These are phyloP conservation scores for Aurifilum marmelostoma DNA, from an alignment of 2,329 filamentous ascomycete species.

Conservation along the genomic window DNA sequence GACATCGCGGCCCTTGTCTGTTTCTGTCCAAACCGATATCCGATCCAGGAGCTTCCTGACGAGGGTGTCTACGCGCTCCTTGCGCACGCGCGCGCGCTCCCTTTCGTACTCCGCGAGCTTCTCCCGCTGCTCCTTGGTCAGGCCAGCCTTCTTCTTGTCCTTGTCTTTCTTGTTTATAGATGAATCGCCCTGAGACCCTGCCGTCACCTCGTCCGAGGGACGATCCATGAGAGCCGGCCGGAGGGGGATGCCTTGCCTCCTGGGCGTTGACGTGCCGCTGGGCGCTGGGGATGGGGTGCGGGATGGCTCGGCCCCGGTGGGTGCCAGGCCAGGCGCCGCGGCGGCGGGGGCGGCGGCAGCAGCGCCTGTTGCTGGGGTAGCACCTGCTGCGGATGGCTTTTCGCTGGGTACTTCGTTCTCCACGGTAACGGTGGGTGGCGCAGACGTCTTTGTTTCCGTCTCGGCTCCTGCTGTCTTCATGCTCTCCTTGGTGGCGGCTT, in stretches of 20 bases:
- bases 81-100: constrained; percentile 79
- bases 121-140: constrained; percentile 91
- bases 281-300: constrained; percentile 46
- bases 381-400: constrained; percentile 31
- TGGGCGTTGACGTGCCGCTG: constrained; percentile 46
- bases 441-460: constrained; percentile 35
- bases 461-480: constrained; percentile 45
- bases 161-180: constrained; percentile 69
- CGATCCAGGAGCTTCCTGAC: constrained; percentile 85
- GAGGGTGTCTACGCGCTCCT: constrained; percentile 84
- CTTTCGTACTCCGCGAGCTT: constrained; percentile 86
- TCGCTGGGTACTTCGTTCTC: constrained; percentile 36
- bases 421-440: constrained; percentile 45
- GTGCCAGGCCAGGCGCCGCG: constrained; percentile 38
- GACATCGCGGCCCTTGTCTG: constrained; percentile 83
- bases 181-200: constrained; percentile 66
- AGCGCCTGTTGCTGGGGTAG: no score
- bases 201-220: constrained; percentile 75
- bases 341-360: no score
- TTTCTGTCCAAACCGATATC: constrained; percentile 95
- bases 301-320: constrained; percentile 44
- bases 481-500: constrained; percentile 61
- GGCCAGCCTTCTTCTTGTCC: constrained; percentile 72
- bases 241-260: constrained; percentile 64
- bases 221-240: constrained; percentile 88